Evolutionary conservation across 805 yeast genomes (phyloP), one percentile per base, ranked within the genome.

Genomic region (Cyberlindnera nakhonratchasimensis): DNA sequence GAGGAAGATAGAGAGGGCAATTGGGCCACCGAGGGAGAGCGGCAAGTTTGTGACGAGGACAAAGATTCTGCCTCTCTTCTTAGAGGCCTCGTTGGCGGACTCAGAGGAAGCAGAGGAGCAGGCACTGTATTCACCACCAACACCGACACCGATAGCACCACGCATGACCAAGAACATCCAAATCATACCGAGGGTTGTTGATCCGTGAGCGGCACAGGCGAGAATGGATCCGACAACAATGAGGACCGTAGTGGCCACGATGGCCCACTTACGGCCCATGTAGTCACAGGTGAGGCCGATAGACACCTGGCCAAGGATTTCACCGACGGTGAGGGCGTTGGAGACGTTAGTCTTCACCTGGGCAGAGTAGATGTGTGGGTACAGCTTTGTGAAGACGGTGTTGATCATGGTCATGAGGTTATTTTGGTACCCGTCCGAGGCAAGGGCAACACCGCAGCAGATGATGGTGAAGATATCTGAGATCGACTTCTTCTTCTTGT

Each of bases 361-460:
- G 13, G 74, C 52, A 34, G 61, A 62, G 51, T 74, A 76, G 6
- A 40, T 50, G 4, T 60, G 61, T 14, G 59, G 52, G 57, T 74
- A 74, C 8, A 54, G 53, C 37, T 65, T 57, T 9, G 79, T 64
- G 54, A 82, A 80, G 12, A 80, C 72, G 17, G 72, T 64, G 59
- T 82, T 83, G 51, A 74, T 53, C 82, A 82, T 80, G 4, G 86
- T 74, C 86, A 83, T 81, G 48, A 81, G 72, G 52, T 78, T 80
- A 57, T 83, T 83, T 58, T 81, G 87, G 61, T 83, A 83, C 4
- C 90, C 90, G 63, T 85, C 93, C 18, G 85, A 77, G 53, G 82
- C 76, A 56, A 85, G 70, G 0, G 90, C 93, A 49, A 77, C 80
- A 12, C 93, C 91, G 19, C 56, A 70, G 62, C 86, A 77, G 34